phyloP scores from a whole-genome alignment of 129 eudicot genomes.

The Kitagawia praeruptora region DNA sequence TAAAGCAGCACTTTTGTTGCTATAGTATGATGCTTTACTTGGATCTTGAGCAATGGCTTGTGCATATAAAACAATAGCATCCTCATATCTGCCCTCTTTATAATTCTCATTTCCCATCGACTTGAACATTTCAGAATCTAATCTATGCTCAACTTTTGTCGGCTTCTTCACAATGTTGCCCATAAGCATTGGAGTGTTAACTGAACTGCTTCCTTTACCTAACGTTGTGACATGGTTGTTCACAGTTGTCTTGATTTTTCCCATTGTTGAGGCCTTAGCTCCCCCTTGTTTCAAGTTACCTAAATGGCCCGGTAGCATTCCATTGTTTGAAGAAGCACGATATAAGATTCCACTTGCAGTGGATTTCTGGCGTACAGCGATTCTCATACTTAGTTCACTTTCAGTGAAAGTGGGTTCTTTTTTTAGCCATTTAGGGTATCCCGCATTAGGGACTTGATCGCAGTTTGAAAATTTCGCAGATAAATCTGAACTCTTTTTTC shows the following conservation, averaged over 20 bases:
- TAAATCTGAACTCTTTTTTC: conserved; percentile 18
- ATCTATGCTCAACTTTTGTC: conserved; percentile 21
- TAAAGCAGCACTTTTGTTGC: conserved; percentile 82
- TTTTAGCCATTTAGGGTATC: conserved; percentile 34
- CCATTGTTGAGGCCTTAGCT: neutral
- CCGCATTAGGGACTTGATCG: conserved; percentile 32
- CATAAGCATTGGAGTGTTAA: conserved; percentile 12
- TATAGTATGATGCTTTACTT: conserved; percentile 43
- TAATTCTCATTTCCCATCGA: conserved; percentile 65
- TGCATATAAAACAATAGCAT: conserved; percentile 55
- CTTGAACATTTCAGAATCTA: conserved; percentile 54
- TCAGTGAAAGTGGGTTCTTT: conserved; percentile 42
- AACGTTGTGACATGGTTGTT: neutral
- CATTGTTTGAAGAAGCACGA: conserved; percentile 49
- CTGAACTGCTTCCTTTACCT: neutral
- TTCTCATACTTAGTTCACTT: conserved; percentile 39
- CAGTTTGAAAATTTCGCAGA: conserved; percentile 19
- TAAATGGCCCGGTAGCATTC: conserved; percentile 45
- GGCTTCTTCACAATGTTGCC: conserved; percentile 32
- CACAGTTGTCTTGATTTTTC: neutral
- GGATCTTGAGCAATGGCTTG: conserved; percentile 65
- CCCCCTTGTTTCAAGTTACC: conserved; percentile 39
- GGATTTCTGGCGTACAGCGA: conserved; percentile 29
- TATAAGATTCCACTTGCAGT: conserved; percentile 24
- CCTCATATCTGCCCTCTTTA: conserved; percentile 59